Percentiles rank a stretch among this genome's conserved stretches.
Evolutionary conservation across 805 yeast species (phyloP).

Genomic region (Ogataea ganodermae): DNA sequence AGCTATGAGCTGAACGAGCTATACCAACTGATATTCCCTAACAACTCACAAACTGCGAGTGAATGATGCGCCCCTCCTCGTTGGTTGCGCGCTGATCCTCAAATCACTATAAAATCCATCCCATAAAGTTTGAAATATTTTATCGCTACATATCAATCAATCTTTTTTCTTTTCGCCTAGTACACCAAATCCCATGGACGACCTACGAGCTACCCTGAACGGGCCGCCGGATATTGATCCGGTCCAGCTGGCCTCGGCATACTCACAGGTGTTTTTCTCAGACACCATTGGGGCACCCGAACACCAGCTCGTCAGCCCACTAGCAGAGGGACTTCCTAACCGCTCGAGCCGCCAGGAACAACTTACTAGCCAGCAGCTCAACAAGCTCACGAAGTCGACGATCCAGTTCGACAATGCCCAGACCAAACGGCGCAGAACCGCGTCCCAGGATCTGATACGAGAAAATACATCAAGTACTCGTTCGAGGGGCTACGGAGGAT

Average conservation of each 20-base stretch:
- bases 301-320: not conserved
- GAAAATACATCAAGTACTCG: not conserved
- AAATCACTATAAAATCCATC: no score
- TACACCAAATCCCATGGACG: not conserved
- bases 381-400: conserved; percentile 1
- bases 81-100: not conserved
- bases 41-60: no score
- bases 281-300: not conserved
- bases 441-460: not conserved
- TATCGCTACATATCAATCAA: not conserved
- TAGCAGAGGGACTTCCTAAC: no score
- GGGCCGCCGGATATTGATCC: not conserved
- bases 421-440: not conserved
- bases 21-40: no score
- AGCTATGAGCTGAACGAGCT: no score
- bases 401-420: conserved; percentile 7
- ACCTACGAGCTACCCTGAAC: not conserved
- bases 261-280: conserved; percentile 3
- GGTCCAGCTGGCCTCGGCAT: conserved; percentile 7
- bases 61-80: no score
- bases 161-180: no score
- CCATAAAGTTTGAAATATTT: not conserved
- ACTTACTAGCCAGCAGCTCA: conserved; percentile 2
- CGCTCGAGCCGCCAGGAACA: conserved; percentile 1
- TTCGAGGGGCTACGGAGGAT: not conserved